phyloP scores from a whole-genome alignment of 768 basidiomycete species.

The Mycena leptocephala region DNA sequence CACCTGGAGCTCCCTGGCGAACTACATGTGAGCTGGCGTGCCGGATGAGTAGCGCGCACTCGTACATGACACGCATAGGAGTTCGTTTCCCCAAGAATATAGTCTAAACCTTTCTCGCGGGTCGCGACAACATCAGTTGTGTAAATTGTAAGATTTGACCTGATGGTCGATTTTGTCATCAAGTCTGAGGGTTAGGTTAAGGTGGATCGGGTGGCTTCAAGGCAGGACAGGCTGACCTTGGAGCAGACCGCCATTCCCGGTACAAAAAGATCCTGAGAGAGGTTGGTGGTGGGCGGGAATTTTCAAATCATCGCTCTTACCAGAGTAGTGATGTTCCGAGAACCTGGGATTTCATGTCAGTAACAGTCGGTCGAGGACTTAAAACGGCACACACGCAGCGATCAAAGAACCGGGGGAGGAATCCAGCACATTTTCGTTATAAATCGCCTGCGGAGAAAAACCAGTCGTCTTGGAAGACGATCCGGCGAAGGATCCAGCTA shows the following conservation, averaged over 20 bases:
- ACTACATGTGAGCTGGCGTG: not conserved
- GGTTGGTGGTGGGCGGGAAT: not conserved
- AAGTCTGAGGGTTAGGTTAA: too few species aligned
- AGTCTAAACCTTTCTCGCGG: slow-evolving; percentile 62
- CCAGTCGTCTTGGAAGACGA: slow-evolving; percentile 65
- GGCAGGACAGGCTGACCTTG: too few species aligned
- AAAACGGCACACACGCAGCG: slow-evolving; percentile 52
- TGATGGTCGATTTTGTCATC: slow-evolving; percentile 73
- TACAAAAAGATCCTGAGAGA: slow-evolving; percentile 69
- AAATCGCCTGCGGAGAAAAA: slow-evolving; percentile 78
- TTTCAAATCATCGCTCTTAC: not conserved
- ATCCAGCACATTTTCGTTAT: slow-evolving; percentile 65
- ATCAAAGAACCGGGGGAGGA: slow-evolving; percentile 67
- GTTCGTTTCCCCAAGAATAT: slow-evolving; percentile 77
- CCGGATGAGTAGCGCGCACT: not conserved
- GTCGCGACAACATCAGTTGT: slow-evolving; percentile 69
- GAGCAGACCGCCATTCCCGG: slow-evolving; percentile 67
- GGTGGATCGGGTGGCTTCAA: too few species aligned
- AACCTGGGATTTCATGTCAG: slow-evolving; percentile 42
- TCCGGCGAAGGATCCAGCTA: slow-evolving; percentile 65
- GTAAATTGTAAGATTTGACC: slow-evolving; percentile 70
- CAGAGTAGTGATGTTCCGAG: slow-evolving; percentile 67
- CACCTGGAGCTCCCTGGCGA: slow-evolving; percentile 63
- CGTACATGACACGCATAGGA: slow-evolving; percentile 62
- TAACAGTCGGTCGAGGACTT: not conserved